These are phyloP conservation scores for Omphalotus guepiniiformis DNA, from an alignment of 768 basidiomycete genomes.

Conservation along the genomic window DNA sequence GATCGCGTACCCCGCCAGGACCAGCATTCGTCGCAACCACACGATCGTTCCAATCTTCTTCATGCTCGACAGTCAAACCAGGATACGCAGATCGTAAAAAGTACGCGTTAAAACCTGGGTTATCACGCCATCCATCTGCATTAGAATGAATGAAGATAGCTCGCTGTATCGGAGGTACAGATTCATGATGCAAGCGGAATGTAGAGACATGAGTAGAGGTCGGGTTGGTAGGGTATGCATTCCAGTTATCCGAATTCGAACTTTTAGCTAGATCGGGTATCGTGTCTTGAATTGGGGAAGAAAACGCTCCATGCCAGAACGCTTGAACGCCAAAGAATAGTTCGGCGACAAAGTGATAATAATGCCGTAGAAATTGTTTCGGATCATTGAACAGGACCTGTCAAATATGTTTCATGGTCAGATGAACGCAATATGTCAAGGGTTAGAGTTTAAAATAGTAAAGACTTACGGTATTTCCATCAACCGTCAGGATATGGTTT, in stretches of 20 bases:
- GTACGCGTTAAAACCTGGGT: slow-evolving; percentile 72
- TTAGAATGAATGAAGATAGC: slow-evolving; percentile 66
- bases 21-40: slow-evolving; percentile 19
- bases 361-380: slow-evolving; percentile 74
- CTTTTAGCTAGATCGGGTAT: slow-evolving; percentile 18
- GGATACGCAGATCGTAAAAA: slow-evolving; percentile 76
- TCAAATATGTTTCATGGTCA: neutral
- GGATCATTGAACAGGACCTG: slow-evolving; percentile 68
- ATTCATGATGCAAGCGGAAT: slow-evolving; percentile 17
- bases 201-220: neutral
- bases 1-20: slow-evolving; percentile 11
- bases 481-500: slow-evolving; percentile 61
- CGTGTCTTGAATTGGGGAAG: neutral
- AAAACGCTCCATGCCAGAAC: slow-evolving; percentile 59
- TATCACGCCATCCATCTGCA: slow-evolving; percentile 67
- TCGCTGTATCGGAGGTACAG: slow-evolving; percentile 55
- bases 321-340: slow-evolving; percentile 73
- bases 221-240: neutral
- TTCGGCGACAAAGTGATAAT: slow-evolving; percentile 86
- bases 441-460: neutral
- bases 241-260: slow-evolving; percentile 8
- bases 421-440: neutral
- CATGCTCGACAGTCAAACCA: slow-evolving; percentile 59
- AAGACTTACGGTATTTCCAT: slow-evolving; percentile 64
- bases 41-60: slow-evolving; percentile 72